Percentiles rank a stretch among this genome's conserved stretches.
These are phyloP conservation scores for Lachancea kluyveri DNA, from an alignment of 805 yeast genomes.

Conservation along the genomic window DNA sequence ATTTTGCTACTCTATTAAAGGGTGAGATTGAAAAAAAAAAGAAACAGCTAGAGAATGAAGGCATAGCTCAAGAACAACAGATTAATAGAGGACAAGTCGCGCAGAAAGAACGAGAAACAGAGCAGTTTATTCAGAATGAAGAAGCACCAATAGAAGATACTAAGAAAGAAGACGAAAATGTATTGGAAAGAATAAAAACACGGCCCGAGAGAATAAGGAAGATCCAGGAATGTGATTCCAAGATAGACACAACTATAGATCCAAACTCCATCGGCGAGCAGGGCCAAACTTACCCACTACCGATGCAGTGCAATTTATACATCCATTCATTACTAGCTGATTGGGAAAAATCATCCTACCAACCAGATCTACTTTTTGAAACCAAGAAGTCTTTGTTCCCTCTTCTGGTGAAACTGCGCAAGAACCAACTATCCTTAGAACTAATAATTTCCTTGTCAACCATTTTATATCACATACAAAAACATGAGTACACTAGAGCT, in stretches of 20 bases:
- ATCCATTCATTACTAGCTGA: conserved; percentile 30
- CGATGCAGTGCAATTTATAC: conserved; percentile 39
- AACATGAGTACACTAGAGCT: conserved; percentile 23
- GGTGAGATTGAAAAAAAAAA: conserved; percentile 44
- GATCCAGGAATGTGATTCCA: conserved; percentile 10
- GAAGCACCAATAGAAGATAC: too few relatives aligned
- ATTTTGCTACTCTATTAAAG: conserved; percentile 39
- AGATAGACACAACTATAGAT: conserved; percentile 20
- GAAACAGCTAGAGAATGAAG: conserved; percentile 15
- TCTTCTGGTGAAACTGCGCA: conserved; percentile 47
- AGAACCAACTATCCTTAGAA: conserved; percentile 33
- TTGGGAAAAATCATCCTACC: conserved; percentile 32
- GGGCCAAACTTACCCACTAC: conserved; percentile 38
- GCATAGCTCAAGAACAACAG: conserved; percentile 10
- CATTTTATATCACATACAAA: conserved; percentile 55
- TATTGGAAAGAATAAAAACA: conserved; percentile 7
- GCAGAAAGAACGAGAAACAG: too few relatives aligned
- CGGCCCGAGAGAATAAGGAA: conserved; percentile 11
- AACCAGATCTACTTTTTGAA: conserved; percentile 33
- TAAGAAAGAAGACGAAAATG: too few relatives aligned
- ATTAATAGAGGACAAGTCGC: conserved; percentile 13
- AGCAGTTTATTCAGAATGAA: too few relatives aligned
- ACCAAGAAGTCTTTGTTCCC: conserved; percentile 47
- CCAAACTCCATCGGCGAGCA: conserved; percentile 38
- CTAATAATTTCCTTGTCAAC: conserved; percentile 52